A percentile compares a stretch with the other conserved stretches of the same genome.
These are phyloP conservation scores for Penicillium cosmopolitanum DNA, from an alignment of 495 filamentous ascomycete genomes.

Conservation along the genomic window DNA sequence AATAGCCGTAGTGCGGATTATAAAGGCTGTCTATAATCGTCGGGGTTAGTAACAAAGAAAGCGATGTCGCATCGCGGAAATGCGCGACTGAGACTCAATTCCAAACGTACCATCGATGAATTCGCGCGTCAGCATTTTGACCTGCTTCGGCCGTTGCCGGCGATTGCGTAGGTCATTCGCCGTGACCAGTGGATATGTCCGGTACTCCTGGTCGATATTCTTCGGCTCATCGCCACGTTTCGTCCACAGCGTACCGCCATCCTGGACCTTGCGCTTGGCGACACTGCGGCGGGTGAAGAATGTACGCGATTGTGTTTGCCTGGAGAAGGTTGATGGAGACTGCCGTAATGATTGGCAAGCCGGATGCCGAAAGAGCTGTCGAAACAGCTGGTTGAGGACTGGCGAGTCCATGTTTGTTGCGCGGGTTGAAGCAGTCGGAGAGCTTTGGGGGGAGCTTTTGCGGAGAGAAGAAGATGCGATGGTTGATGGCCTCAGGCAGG, in stretches of 20 bases:
- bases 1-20: conserved; percentile 97
- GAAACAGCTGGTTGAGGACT: conserved; percentile 75
- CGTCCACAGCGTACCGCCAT: conserved; percentile 65
- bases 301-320: conserved; percentile 45
- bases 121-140: conserved; percentile 96
- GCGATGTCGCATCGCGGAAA: not conserved
- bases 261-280: conserved; percentile 35
- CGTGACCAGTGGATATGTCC: conserved; percentile 80
- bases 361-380: conserved; percentile 75
- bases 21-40: conserved; percentile 79
- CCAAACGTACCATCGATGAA: conserved; percentile 84
- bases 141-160: conserved; percentile 76
- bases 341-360: conserved; percentile 61
- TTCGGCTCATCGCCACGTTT: conserved; percentile 73
- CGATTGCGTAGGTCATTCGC: conserved; percentile 71
- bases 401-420: conserved; percentile 76
- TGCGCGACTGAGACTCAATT: not conserved
- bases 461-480: conserved; percentile 7
- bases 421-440: not conserved
- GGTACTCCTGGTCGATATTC: conserved; percentile 79
- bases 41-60: conserved; percentile 13
- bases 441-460: not conserved
- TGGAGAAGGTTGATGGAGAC: conserved; percentile 30
- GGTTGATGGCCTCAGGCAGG: conserved; percentile 21
- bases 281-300: conserved; percentile 44